Conservation (phyloP, 2,329 filamentous ascomycete genomes). For the Fusarium pseudonygamai region DNA sequence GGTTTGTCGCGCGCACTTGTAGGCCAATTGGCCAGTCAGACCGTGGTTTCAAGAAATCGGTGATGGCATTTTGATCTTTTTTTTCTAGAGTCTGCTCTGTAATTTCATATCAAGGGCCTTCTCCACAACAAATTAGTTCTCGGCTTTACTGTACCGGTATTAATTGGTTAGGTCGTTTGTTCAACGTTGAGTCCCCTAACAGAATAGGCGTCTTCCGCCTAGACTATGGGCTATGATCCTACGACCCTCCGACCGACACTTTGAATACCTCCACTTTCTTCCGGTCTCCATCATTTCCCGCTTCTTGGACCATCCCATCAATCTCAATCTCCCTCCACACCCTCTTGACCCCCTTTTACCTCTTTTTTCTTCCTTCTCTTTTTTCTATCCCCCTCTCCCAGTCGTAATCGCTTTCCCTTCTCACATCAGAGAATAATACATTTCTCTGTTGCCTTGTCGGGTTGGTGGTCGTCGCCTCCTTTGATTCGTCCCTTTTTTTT, state of each 20-base stretch:
- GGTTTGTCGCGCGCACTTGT: not conserved
- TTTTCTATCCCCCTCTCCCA: not conserved
- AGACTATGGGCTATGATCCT: not conserved
- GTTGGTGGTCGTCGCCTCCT: conserved; percentile 29
- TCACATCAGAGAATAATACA: conserved; percentile 6
- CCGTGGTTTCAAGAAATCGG: not conserved
- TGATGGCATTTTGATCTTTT: not conserved
- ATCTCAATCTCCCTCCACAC: conserved; percentile 33
- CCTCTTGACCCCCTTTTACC: conserved; percentile 33
- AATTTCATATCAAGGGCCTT: conserved; percentile 17
- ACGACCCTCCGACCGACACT: conserved; percentile 29
- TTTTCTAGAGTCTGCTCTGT: not conserved
- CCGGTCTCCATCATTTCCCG: conserved; percentile 35
- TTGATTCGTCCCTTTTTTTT: conserved; percentile 13
- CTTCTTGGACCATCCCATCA: conserved; percentile 11
- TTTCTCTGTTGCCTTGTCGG: conserved; percentile 23
- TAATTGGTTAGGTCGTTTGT: not conserved
- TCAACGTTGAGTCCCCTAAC: not conserved
- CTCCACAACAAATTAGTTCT: conserved; percentile 6
- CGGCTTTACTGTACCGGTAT: conserved; percentile 10
- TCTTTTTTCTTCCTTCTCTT: conserved; percentile 3
- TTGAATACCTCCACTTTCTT: conserved; percentile 35
- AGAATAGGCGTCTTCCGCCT: not conserved
- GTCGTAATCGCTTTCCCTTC: conserved; percentile 1
- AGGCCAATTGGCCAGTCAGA: conserved; percentile 26